These are phyloP conservation scores for Colletotrichum sp. DNA, from an alignment of 2,329 filamentous ascomycete species.

Conservation along the genomic window DNA sequence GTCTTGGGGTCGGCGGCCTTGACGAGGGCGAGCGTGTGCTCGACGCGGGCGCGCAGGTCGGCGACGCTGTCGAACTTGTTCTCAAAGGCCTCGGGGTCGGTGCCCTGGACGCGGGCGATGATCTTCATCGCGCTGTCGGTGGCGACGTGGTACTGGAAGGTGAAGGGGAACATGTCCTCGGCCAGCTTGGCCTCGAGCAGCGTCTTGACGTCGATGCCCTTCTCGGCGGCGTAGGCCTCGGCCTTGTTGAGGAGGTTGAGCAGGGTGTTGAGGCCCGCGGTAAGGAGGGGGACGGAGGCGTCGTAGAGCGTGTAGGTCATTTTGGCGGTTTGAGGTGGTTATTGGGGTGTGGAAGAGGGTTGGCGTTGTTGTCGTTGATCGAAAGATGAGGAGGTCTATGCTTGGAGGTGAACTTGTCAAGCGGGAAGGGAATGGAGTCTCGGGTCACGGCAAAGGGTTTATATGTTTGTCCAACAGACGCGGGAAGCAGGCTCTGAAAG, in stretches of 20 bases:
- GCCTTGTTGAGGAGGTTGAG: conserved; percentile 13
- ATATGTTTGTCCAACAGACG: not conserved
- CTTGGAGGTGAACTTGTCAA: not conserved
- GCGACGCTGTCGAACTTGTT: conserved; percentile 36
- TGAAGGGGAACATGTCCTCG: conserved; percentile 49
- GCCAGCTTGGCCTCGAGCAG: conserved; percentile 26
- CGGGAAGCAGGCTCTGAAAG: not conserved
- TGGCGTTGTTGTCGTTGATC: not conserved
- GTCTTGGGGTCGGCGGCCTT: conserved; percentile 28
- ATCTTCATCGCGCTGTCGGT: conserved; percentile 35
- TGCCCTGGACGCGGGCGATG: conserved; percentile 36
- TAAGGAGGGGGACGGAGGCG: conserved; percentile 11
- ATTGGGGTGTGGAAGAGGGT: rapidly evolving
- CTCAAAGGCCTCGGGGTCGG: conserved; percentile 27
- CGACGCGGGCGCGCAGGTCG: conserved; percentile 38
- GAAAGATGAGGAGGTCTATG: not conserved
- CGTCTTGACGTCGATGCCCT: conserved; percentile 3
- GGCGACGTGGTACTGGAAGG: conserved; percentile 42
- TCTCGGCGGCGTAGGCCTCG: conserved; percentile 4
- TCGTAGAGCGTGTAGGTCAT: conserved; percentile 18
- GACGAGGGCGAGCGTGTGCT: conserved; percentile 30
- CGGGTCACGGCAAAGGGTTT: not conserved
- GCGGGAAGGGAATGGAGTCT: not conserved
- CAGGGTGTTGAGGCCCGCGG: conserved; percentile 13
- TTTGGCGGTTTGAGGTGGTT: not conserved